Evolutionary conservation across 2,329 filamentous ascomycete species (phyloP), one percentile per base, ranked within the genome.

Genomic region (Colletotrichum cuscutae): DNA sequence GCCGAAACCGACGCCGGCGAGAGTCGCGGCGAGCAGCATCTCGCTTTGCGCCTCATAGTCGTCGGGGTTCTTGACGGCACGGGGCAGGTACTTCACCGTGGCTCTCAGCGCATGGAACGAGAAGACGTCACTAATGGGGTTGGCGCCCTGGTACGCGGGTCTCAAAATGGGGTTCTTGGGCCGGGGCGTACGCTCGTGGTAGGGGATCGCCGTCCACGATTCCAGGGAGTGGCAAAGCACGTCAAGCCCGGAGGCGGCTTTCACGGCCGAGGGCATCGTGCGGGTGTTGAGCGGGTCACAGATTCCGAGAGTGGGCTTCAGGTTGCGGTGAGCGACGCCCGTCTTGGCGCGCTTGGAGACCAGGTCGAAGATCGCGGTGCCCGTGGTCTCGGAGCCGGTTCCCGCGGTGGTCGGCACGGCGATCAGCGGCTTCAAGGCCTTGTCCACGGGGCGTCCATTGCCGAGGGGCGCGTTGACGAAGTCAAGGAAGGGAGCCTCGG

Each of bases 51-150:
- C 97, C 82, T 98, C 97, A 73, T 90, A 88, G 81, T 99, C 97
- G 42, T 98, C 95, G 0, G 96, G 95, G 78, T 98, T 94, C 71
- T 89, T 91, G 3, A 97, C 94, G 0, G 95, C 93, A 68, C 96
- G 91, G 0, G 96, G 97, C 0, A 99, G 91, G 79, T 98, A 99
- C 84, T 98, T 95, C 76, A 98, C 91, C 0, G 95, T 98, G 77
- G 90, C 90, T 35, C 90, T 89, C 6, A 99, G 89, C 0, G 97
- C 95, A 77, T 94, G 92, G 24, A 99, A 88, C 4, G 94, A 97
- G 86, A 99, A 99, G 76, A 99, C 96, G 81, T 99, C 97, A 56
- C 94, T 97, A 77, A 99, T 99, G 2, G 97, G 97, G 81, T 99
- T 99, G 7, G 97, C 95, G 53, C 97, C 97, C 82, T 99, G 97